Base-by-base conservation (phyloP, 306 rosid species). In the Arachis stenosperma region DNA sequence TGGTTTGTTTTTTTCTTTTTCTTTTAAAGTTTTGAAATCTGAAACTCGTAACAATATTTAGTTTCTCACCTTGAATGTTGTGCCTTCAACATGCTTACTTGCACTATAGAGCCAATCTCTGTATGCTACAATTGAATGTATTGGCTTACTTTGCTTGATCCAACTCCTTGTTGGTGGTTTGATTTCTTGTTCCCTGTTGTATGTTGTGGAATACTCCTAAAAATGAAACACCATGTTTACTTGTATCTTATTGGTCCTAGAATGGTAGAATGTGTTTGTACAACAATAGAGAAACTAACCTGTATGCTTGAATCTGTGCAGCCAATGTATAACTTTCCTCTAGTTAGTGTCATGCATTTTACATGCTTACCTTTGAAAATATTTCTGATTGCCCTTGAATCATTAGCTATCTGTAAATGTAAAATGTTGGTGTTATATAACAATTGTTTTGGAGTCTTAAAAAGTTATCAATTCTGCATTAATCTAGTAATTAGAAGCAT, bases 281-380 rank as follows among this genome's bases (percentile, higher is more conserved):
- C 59, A 60, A 51, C 64, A 60, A 71, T 9, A 68, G 43, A 52
- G 42, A 41, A 75, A 76, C 84, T 58, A 69, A 88, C 96, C 84
- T 85, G 88, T 80, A 90, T 88, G 85, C 93, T 88, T 77, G 96
- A 85, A 81, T 90, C 86, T 46, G 86, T 78, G 86, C 91, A 90
- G 54, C 96, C 96, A 71, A 75, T 85, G 50, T 84, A 90, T 56
- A 88, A 69, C 84, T 84, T 90, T 63, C 89, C 96, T 27, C 80
- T 86, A 83, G 82, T 78, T 63, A 79, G 74, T 55, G 78, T 12
- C 82, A 88, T 82, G 81, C 89, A 83, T 78, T 86, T 86, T 42
- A 77, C 85, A 48, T 76, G 74, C 77, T 90, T 88, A 59, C 82
- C 79, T 76, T 79, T 85, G 79, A 84, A 82, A 62, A 81, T 64